These are phyloP conservation scores for Aegilops speltoides DNA, from an alignment of 176 grass and related monocot genomes.

Conservation along the genomic window DNA sequence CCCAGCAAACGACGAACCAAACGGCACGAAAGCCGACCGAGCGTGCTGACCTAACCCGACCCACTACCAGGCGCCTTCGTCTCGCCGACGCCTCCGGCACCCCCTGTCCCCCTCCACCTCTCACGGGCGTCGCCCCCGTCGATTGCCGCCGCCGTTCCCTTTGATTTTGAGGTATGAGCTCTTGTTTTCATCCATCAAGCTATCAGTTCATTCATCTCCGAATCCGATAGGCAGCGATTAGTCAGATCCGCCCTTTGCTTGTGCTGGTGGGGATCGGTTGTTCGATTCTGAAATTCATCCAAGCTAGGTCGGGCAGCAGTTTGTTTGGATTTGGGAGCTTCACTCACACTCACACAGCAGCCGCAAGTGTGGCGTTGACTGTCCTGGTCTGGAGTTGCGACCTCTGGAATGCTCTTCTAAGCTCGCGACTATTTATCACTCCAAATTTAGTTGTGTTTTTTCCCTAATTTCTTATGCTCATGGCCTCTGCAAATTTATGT, in stretches of 20 bases:
- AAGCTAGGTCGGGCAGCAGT: background rate
- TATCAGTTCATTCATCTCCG: background rate
- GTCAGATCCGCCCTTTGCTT: background rate
- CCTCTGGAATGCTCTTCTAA: too few species aligned
- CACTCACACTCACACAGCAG: background rate
- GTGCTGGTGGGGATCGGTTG: background rate
- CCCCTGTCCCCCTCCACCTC: too few species aligned
- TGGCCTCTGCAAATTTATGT: too few species aligned
- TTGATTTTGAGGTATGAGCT: background rate
- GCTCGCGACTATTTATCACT: too few species aligned
- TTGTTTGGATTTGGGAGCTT: background rate
- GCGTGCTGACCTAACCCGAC: background rate
- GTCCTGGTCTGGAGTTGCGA: background rate
- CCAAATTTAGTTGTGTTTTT: too few species aligned
- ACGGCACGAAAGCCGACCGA: background rate
- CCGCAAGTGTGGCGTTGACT: background rate
- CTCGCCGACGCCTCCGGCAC: background rate
- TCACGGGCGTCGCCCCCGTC: background rate
- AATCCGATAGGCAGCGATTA: background rate
- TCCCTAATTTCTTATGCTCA: background rate
- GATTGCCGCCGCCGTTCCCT: background rate
- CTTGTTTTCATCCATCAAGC: background rate
- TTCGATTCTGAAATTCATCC: background rate
- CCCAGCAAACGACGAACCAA: background rate
- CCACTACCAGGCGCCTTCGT: background rate